Conservation (phyloP, 768 basidiomycete genomes). For the Inosperma sp. region DNA sequence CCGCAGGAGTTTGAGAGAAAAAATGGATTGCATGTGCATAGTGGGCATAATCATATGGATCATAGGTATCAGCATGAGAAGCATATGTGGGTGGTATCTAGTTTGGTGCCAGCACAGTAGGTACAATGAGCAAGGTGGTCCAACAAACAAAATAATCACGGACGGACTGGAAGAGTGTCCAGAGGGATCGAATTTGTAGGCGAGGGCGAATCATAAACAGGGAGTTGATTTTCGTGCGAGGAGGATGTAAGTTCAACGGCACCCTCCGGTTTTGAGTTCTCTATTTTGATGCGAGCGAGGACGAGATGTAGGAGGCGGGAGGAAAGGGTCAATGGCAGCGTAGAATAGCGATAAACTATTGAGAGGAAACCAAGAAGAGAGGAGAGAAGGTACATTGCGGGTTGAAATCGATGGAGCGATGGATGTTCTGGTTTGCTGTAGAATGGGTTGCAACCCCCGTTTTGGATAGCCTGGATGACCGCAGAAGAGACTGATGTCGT, state of each 20-base stretch:
- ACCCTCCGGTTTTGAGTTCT: conserved; percentile 19
- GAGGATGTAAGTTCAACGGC: conserved; percentile 4
- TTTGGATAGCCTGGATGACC: neutral
- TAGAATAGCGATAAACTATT: conserved; percentile 44
- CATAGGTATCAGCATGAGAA: conserved; percentile 24
- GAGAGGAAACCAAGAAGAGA: conserved; percentile 42
- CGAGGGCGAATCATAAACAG: conserved; percentile 12
- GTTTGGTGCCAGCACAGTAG: conserved; percentile 33
- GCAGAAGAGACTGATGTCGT: conserved; percentile 48
- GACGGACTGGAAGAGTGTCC: conserved; percentile 46
- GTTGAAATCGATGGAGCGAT: conserved; percentile 18
- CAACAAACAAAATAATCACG: conserved; percentile 37
- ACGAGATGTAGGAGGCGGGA: conserved; percentile 34
- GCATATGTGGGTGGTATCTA: conserved; percentile 28
- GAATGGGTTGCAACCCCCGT: conserved; percentile 9
- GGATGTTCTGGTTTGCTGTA: conserved; percentile 5
- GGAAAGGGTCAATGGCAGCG: conserved; percentile 48
- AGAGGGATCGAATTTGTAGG: conserved; percentile 30
- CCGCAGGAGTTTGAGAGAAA: conserved; percentile 14
- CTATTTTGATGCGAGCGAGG: conserved; percentile 19
- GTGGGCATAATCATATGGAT: conserved; percentile 23
- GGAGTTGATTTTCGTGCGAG: neutral
- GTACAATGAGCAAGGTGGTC: conserved; percentile 32
- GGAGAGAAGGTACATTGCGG: conserved; percentile 33
- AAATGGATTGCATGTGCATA: conserved; percentile 30